A percentile compares a stretch with the other conserved stretches of the same genome.
Evolutionary conservation across 306 rosid genomes (phyloP).

Genomic region (Pyrus pyrifolia): DNA sequence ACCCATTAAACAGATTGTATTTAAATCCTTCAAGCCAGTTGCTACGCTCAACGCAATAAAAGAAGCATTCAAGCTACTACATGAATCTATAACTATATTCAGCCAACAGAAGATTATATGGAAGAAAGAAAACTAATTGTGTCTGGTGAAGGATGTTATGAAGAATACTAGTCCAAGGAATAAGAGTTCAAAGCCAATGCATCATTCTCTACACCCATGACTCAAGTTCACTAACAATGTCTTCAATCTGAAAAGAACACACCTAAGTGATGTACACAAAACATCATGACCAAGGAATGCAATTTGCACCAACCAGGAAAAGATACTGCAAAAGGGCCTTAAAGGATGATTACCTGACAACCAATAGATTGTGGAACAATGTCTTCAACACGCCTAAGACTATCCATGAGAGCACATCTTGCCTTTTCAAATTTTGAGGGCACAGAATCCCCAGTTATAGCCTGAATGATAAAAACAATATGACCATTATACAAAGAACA

Average conservation of each 20-base stretch:
- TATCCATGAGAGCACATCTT: conserved; percentile 77
- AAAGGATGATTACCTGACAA: conserved; percentile 56
- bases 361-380: conserved; percentile 93
- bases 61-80: too few species aligned
- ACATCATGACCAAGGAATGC: not conserved
- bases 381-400: conserved; percentile 80
- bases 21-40: not conserved
- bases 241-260: conserved; percentile 55
- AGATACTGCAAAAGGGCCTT: not conserved
- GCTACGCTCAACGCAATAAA: too few species aligned
- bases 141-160: not conserved
- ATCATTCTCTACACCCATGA: not conserved
- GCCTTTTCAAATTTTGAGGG: conserved; percentile 81
- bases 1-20: not conserved
- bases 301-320: not conserved
- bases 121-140: not conserved
- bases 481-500: not conserved
- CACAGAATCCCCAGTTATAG: conserved; percentile 92
- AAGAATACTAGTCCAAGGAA: not conserved
- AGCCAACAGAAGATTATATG: not conserved
- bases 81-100: not conserved
- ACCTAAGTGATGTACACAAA: not conserved
- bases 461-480: conserved; percentile 44
- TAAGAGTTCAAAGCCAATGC: not conserved
- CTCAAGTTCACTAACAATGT: conserved; percentile 55